Conservation (phyloP, 805 yeast species). For the Yamadazyma tumulicola region DNA sequence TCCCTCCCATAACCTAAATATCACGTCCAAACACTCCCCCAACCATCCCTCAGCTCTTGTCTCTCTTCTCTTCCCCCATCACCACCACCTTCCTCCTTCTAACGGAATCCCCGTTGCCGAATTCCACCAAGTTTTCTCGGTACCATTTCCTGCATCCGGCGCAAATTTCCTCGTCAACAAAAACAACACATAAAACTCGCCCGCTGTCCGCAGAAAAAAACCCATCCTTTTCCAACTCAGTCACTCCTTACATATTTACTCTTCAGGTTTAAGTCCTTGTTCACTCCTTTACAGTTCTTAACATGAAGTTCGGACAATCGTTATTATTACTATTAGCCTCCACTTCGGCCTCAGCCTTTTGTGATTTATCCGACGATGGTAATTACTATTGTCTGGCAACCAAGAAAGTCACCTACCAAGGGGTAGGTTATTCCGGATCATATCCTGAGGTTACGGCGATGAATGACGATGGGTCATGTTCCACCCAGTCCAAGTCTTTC, state of each 20-base stretch:
- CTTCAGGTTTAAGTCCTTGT: conserved; percentile 3
- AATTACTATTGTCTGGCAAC: conserved; percentile 82
- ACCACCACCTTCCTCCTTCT: no score
- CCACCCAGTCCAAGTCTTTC: conserved; percentile 54
- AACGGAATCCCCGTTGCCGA: no score
- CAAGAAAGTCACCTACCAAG: conserved; percentile 59
- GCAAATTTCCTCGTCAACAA: conserved; percentile 1
- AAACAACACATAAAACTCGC: no score
- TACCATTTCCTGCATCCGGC: no score
- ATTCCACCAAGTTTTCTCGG: no score
- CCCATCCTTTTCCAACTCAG: conserved; percentile 1
- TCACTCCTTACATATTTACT: conserved; percentile 1
- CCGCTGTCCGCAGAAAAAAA: no score
- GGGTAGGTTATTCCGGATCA: conserved; percentile 82
- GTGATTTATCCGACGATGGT: conserved; percentile 37
- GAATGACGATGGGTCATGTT: conserved; percentile 72
- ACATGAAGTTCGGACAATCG: conserved; percentile 13
- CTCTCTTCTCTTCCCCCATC: no score
- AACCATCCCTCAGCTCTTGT: no score
- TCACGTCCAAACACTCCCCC: no score
- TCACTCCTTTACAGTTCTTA: conserved; percentile 6
- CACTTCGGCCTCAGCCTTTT: conserved; percentile 7
- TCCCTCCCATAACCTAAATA: no score
- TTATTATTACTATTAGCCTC: conserved; percentile 10
- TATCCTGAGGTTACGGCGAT: conserved; percentile 77